phyloP scores from a whole-genome alignment of 495 filamentous ascomycete species.

The Podospora bellae-mahoneyi region DNA sequence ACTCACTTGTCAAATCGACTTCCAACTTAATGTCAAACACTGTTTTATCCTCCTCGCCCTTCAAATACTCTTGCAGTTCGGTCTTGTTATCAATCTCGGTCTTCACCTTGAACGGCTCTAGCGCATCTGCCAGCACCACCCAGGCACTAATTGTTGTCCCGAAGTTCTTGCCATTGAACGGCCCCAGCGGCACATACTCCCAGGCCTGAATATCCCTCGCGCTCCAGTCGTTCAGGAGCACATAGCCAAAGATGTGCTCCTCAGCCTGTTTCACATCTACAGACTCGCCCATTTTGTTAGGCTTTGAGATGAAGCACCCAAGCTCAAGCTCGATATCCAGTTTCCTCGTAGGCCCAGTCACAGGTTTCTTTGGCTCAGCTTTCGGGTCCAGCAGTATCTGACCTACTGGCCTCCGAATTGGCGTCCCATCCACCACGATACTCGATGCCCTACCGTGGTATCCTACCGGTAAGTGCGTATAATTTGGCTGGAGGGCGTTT shows the following conservation, averaged over 20 bases:
- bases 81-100: constrained; percentile 33
- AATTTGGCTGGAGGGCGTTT: constrained; percentile 84
- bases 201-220: constrained; percentile 86
- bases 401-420: constrained; percentile 72
- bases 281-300: constrained; percentile 62
- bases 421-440: constrained; percentile 72
- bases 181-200: constrained; percentile 84
- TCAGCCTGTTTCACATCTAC: constrained; percentile 62
- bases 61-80: constrained; percentile 62
- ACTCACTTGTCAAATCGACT: constrained; percentile 66
- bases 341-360: constrained; percentile 59
- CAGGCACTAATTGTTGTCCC: constrained; percentile 84
- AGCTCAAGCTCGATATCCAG: constrained; percentile 89
- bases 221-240: constrained; percentile 93
- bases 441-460: constrained; percentile 84
- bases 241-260: constrained; percentile 78
- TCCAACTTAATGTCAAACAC: constrained; percentile 74
- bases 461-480: constrained; percentile 83
- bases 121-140: constrained; percentile 81
- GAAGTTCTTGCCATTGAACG: constrained; percentile 92
- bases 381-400: constrained; percentile 70
- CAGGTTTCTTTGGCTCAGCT: constrained; percentile 55
- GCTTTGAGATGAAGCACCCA: constrained; percentile 71
- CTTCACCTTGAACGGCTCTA: constrained; percentile 60
- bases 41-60: constrained; percentile 58